These are phyloP conservation scores for Cyberlindnera euphorbiiphila DNA, from an alignment of 805 yeast genomes.

Conservation along the genomic window DNA sequence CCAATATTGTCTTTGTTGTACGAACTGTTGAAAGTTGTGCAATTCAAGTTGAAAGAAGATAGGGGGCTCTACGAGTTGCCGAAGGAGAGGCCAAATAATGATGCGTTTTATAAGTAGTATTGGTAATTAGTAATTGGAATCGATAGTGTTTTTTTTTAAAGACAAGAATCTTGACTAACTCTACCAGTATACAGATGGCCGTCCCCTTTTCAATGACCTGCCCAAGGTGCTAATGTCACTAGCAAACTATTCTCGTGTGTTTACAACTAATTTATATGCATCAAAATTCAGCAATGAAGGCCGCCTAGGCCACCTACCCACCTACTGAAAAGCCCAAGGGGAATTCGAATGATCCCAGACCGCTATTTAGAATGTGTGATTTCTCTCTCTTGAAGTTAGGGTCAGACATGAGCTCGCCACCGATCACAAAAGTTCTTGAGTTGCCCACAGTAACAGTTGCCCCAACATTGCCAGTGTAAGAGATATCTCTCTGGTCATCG, in stretches of 20 bases:
- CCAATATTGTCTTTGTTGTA: slow-evolving; percentile 62
- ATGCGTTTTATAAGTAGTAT: slow-evolving; percentile 5
- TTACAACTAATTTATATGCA: not conserved
- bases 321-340: slow-evolving; percentile 5
- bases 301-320: too few relatives aligned
- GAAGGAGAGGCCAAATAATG: slow-evolving; percentile 33
- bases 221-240: too few relatives aligned
- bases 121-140: too few relatives aligned
- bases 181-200: too few relatives aligned
- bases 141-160: too few relatives aligned
- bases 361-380: slow-evolving; percentile 7
- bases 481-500: slow-evolving; percentile 3
- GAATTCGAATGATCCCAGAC: slow-evolving; percentile 8
- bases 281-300: not conserved
- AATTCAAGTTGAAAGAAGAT: slow-evolving; percentile 56
- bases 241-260: too few relatives aligned
- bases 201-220: too few relatives aligned
- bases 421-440: slow-evolving; percentile 10
- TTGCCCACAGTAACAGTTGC: slow-evolving; percentile 6
- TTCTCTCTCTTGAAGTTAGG: not conserved
- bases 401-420: slow-evolving; percentile 9
- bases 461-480: slow-evolving; percentile 6
- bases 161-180: too few relatives aligned
- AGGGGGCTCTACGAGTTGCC: slow-evolving; percentile 45
- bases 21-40: slow-evolving; percentile 54